Conservation (phyloP, 805 yeast genomes). For the Metschnikowia orientalis region DNA sequence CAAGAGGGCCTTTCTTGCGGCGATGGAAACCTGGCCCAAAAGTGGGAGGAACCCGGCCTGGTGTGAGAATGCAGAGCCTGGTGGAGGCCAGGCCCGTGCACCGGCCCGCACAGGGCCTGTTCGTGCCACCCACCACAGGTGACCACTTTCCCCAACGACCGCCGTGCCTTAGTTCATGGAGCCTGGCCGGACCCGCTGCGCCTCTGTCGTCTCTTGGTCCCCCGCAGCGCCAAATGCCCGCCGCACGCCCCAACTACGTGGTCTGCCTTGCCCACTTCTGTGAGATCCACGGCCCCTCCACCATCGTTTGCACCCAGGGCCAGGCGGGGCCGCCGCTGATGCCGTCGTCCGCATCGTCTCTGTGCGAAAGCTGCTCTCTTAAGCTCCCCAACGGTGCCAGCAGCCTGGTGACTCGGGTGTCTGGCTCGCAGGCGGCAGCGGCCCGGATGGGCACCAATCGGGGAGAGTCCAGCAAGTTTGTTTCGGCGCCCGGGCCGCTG, state of each 20-base stretch:
- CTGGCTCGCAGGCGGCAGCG: not conserved
- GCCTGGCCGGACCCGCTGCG: no score
- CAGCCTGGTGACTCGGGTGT: constrained; percentile 16
- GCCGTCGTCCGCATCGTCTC: constrained; percentile 39
- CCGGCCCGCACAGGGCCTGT: no score
- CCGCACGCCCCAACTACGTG: constrained; percentile 36
- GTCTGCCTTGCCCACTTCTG: constrained; percentile 69
- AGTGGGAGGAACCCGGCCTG: no score
- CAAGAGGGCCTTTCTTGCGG: no score
- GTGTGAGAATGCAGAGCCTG: no score
- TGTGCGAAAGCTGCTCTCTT: constrained; percentile 59
- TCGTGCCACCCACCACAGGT: no score
- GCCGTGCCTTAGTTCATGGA: no score
- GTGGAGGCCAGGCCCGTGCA: no score
- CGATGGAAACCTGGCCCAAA: no score
- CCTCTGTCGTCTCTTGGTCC: no score
- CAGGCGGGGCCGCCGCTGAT: constrained; percentile 31
- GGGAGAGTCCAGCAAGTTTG: not conserved
- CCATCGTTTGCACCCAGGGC: constrained; percentile 58
- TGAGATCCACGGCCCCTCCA: constrained; percentile 72
- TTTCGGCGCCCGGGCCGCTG: not conserved
- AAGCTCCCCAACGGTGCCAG: constrained; percentile 42
- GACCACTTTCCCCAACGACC: no score
- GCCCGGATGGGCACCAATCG: constrained; percentile 1
- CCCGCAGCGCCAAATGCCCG: not conserved